Evolutionary conservation across 306 rosid species (phyloP).

Genomic region (Pyrus betulifolia): DNA sequence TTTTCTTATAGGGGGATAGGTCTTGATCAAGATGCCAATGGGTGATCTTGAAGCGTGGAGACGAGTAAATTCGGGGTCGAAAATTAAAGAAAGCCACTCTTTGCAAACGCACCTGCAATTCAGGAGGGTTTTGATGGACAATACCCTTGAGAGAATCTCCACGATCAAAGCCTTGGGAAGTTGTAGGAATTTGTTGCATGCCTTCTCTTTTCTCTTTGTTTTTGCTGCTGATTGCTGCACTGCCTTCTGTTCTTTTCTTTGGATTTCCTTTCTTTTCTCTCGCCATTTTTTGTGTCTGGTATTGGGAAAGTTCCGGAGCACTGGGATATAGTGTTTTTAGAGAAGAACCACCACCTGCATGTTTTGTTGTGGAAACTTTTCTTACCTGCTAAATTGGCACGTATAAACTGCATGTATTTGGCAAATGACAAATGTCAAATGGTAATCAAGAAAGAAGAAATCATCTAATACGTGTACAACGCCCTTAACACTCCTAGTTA

Average conservation of each 20-base stretch:
- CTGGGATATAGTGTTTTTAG: neutral
- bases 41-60: neutral
- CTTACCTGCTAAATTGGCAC: neutral
- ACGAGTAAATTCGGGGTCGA: neutral
- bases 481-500: too few relatives aligned
- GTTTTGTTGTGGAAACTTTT: neutral
- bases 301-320: neutral
- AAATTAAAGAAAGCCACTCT: neutral
- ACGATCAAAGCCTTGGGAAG: neutral
- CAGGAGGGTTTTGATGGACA: neutral
- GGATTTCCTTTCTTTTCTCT: neutral
- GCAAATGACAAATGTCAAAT: neutral
- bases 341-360: neutral
- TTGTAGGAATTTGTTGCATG: neutral
- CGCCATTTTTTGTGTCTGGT: neutral
- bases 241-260: neutral
- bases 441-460: neutral
- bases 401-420: neutral
- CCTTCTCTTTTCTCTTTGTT: neutral
- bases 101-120: slow-evolving; percentile 4
- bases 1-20: neutral
- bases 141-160: slow-evolving; percentile 8
- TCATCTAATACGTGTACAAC: neutral
- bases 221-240: neutral
- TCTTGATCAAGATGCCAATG: neutral